These are phyloP conservation scores for Darksidea phi DNA, from an alignment of 495 filamentous ascomycete species.

Conservation along the genomic window DNA sequence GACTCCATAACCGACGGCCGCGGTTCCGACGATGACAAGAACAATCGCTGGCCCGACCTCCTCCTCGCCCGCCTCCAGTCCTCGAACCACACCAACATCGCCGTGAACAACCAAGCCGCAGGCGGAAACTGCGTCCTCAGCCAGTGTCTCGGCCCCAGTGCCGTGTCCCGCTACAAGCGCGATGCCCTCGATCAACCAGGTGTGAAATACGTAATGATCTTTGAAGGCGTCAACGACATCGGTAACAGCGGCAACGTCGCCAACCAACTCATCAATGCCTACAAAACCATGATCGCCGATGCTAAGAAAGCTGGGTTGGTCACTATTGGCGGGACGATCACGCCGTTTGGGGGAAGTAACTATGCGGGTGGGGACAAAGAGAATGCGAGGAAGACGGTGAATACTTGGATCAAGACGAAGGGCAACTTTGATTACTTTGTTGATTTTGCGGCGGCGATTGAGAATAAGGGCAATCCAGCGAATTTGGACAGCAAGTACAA, in stretches of 20 bases:
- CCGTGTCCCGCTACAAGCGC: constrained; percentile 60
- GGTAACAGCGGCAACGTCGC: constrained; percentile 50
- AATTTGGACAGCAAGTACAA: constrained; percentile 55
- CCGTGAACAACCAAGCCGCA: constrained; percentile 64
- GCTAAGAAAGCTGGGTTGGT: constrained; percentile 57
- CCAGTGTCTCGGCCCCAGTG: constrained; percentile 63
- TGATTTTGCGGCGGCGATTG: constrained; percentile 62
- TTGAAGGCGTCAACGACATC: constrained; percentile 75
- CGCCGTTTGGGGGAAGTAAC: constrained; percentile 56
- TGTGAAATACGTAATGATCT: constrained; percentile 64
- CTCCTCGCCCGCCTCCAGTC: constrained; percentile 57
- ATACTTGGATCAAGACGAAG: constrained; percentile 60
- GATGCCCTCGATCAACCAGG: constrained; percentile 60
- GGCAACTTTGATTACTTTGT: constrained; percentile 61
- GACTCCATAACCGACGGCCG: constrained; percentile 76
- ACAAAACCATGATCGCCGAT: constrained; percentile 56
- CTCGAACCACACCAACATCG: constrained; percentile 53
- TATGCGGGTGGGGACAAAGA: constrained; percentile 25
- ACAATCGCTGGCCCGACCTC: constrained; percentile 68
- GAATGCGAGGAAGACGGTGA: constrained; percentile 48
- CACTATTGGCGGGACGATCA: constrained; percentile 66
- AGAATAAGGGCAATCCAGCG: constrained; percentile 50
- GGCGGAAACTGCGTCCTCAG: constrained; percentile 67
- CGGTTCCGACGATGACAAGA: constrained; percentile 60
- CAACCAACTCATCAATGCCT: constrained; percentile 59